phyloP scores from a whole-genome alignment of 1,139 yeast species.

The Debaryomyces fabryi region DNA sequence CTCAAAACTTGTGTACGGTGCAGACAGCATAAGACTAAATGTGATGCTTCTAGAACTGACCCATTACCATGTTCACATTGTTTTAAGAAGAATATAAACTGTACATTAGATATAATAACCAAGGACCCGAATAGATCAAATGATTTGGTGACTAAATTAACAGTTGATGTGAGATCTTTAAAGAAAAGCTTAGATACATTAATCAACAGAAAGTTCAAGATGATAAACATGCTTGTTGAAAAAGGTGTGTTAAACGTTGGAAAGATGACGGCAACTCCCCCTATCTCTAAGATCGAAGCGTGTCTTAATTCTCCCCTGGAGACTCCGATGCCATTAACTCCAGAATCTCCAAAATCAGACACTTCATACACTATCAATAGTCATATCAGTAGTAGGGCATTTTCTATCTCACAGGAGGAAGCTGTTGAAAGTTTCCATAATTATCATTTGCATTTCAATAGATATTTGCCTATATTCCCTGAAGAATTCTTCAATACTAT shows the following conservation, averaged over 20 bases:
- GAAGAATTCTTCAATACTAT: constrained; percentile 35
- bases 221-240: constrained; percentile 27
- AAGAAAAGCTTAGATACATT: constrained; percentile 29
- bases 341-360: constrained; percentile 11
- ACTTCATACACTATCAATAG: constrained; percentile 20
- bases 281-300: constrained; percentile 32
- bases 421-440: constrained; percentile 33
- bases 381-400: constrained; percentile 19
- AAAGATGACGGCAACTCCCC: constrained; percentile 22
- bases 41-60: constrained; percentile 54
- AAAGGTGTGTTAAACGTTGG: constrained; percentile 15
- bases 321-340: constrained; percentile 15
- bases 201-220: constrained; percentile 27
- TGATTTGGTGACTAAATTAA: constrained; percentile 35
- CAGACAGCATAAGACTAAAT: constrained; percentile 65
- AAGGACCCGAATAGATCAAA: constrained; percentile 31
- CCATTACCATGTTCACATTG: constrained; percentile 66
- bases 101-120: constrained; percentile 51
- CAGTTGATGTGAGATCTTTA: constrained; percentile 32
- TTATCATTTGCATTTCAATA: constrained; percentile 37
- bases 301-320: constrained; percentile 26
- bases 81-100: constrained; percentile 49
- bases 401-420: constrained; percentile 30
- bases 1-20: constrained; percentile 65
- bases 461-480: constrained; percentile 46